Base-by-base conservation (phyloP, 1,139 yeast species). In the Magnusiomyces starmeri region DNA sequence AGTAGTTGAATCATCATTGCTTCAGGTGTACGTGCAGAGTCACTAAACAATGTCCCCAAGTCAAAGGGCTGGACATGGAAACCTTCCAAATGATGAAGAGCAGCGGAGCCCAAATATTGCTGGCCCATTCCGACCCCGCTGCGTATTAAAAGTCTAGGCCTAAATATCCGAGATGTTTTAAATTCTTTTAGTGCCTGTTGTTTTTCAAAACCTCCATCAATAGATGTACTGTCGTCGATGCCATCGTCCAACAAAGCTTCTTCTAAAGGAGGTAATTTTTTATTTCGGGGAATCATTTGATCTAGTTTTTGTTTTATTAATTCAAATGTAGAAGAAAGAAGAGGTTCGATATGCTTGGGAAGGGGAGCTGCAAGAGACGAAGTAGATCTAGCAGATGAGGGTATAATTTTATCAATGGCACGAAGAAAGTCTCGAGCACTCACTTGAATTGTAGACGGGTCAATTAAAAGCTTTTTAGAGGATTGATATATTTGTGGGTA, bases 401-500 rank as follows among this genome's bases (percentile, higher is more conserved):
- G 98, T 41, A 90, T 81, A 54, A 92, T 87, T 63, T 85, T 87
- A 35, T 85, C 92, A 49, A 92, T 69, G 0, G 97, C 95, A 54
- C 79, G 73, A 79, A 88, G 84, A 62, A 94, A 92, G 68, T 94
- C 98, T 57, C 81, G 78, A 0, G 96, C 86, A n/a, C 78, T 77
- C 0, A 90, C 96, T 52, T 74, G 78, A 35, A 94, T 86, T 41
- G 79, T 73, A 1, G 77, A 68, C 1, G 95, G 88, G 60, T 88
- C 81, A 27, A 94, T 84, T 48, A 75, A 68, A 48, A 92, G 75
- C 64, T 89, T 92, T 51, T 85, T 86, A 55, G 78, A 76, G 7
- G 92, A 78, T 59, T 77, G 73, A 68, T 92, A 94, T 49, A 94
- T 92, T 66, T 94, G 98, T 0, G 99, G 99, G 62, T 85, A 92